Evolutionary conservation across 768 basidiomycete genomes (phyloP).

Genomic region (Collybiopsis luxurians): DNA sequence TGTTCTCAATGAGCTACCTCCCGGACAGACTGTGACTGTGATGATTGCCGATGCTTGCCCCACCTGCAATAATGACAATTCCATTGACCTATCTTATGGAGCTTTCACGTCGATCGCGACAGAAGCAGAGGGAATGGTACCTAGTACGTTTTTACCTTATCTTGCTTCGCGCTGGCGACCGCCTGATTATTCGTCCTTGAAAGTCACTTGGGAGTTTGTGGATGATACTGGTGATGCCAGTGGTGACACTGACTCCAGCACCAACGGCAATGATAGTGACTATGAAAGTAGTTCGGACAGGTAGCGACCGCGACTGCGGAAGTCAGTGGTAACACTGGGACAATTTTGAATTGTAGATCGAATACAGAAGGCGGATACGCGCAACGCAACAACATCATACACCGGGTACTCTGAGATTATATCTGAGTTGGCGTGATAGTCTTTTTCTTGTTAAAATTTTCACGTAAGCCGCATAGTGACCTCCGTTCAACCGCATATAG

Average conservation of each 20-base stretch:
- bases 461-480: too few species aligned
- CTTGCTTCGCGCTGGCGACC: too few species aligned
- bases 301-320: background rate
- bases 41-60: conserved; percentile 58
- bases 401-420: too few species aligned
- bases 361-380: too few species aligned
- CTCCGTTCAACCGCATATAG: too few species aligned
- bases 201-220: background rate
- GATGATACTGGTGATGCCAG: background rate
- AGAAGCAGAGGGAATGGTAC: conserved; percentile 36
- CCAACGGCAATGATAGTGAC: background rate
- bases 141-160: conserved; percentile 23
- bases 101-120: conserved; percentile 46
- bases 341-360: too few species aligned
- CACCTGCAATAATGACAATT: conserved; percentile 43
- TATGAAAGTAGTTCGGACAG: background rate
- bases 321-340: too few species aligned
- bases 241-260: background rate
- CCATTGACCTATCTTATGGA: conserved; percentile 50
- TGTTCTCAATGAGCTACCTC: too few species aligned
- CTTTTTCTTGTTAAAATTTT: too few species aligned
- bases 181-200: too few species aligned
- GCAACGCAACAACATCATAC: too few species aligned
- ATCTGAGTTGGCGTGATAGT: too few species aligned
- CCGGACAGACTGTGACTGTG: conserved; percentile 21